Conservation (phyloP, 1,139 yeast genomes). For the Geotrichum bryndzae region DNA sequence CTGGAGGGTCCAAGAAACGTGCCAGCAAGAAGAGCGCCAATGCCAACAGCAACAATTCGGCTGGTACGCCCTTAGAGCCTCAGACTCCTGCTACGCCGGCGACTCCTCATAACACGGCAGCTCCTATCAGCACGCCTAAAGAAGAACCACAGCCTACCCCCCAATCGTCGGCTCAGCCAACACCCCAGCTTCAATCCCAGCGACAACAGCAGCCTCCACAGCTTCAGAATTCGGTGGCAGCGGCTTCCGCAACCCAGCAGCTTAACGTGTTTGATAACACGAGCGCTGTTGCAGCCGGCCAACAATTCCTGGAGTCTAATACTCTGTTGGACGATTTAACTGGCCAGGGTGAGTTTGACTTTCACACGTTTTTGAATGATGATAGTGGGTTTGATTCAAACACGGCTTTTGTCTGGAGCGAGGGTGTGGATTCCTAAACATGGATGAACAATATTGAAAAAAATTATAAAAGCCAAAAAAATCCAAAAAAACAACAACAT, state of each 20-base stretch:
- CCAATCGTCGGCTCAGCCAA: slow-evolving; percentile 1
- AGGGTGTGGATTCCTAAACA: slow-evolving; percentile 26
- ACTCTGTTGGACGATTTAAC: slow-evolving; percentile 31
- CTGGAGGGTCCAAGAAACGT: slow-evolving; percentile 22
- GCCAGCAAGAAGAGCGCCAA: slow-evolving; percentile 21
- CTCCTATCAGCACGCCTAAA: slow-evolving; percentile 1
- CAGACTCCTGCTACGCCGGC: slow-evolving; percentile 39
- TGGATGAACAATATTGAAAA: no score
- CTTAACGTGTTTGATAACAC: not conserved
- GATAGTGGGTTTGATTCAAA: slow-evolving; percentile 31
- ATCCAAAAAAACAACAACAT: no score
- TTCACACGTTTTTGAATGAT: slow-evolving; percentile 34
- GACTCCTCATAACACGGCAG: slow-evolving; percentile 30
- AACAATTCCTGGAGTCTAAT: slow-evolving; percentile 26
- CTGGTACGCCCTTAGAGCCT: slow-evolving; percentile 33
- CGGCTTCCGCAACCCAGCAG: not conserved
- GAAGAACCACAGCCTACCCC: slow-evolving; percentile 3
- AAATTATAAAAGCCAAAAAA: no score
- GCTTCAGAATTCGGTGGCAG: not conserved
- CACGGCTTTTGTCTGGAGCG: slow-evolving; percentile 30
- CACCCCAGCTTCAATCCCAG: slow-evolving; percentile 11
- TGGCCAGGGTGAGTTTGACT: slow-evolving; percentile 33
- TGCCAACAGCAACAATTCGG: slow-evolving; percentile 27
- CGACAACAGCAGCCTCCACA: slow-evolving; percentile 2
- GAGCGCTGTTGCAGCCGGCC: slow-evolving; percentile 14